A percentile compares a stretch with the other conserved stretches of the same genome.
These are phyloP conservation scores for Fusarium cicatricum DNA, from an alignment of 2,329 filamentous ascomycete species.

Conservation along the genomic window DNA sequence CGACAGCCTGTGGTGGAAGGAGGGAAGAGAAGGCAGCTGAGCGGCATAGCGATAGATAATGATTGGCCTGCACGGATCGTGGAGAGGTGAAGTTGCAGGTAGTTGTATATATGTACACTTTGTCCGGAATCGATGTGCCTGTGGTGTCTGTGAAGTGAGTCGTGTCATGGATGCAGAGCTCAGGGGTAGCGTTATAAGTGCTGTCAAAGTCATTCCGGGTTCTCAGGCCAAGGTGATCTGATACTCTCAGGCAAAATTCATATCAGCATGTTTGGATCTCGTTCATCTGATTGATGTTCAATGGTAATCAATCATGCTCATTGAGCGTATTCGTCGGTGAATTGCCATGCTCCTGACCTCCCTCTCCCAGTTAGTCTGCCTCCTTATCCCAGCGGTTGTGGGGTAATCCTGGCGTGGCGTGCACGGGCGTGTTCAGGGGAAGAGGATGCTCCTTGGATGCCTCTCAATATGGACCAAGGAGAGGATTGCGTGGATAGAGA, in stretches of 20 bases:
- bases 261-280: too few species aligned
- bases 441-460: constrained; percentile 33
- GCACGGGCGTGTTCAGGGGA: constrained; percentile 27
- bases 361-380: constrained; percentile 27
- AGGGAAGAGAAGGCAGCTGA: constrained; percentile 18
- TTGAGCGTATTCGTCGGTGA: neutral
- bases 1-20: neutral
- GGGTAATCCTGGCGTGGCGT: constrained; percentile 34
- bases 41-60: constrained; percentile 42
- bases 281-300: too few species aligned
- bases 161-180: constrained; percentile 9
- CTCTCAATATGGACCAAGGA: constrained; percentile 4
- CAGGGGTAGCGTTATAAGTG: constrained; percentile 1
- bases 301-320: neutral
- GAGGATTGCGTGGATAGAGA: neutral
- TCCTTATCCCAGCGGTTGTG: constrained; percentile 38
- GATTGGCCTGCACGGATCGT: constrained; percentile 25
- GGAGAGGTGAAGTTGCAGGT: constrained; percentile 26
- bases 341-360: constrained; percentile 22
- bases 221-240: too few species aligned
- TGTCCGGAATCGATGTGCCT: constrained; percentile 27
- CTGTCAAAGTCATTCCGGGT: too few species aligned
- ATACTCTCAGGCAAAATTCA: neutral
- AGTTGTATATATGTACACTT: constrained; percentile 44
- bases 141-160: constrained; percentile 1